These are phyloP conservation scores for Pleurotus pulmonarius DNA, from an alignment of 768 basidiomycete species.

Conservation along the genomic window DNA sequence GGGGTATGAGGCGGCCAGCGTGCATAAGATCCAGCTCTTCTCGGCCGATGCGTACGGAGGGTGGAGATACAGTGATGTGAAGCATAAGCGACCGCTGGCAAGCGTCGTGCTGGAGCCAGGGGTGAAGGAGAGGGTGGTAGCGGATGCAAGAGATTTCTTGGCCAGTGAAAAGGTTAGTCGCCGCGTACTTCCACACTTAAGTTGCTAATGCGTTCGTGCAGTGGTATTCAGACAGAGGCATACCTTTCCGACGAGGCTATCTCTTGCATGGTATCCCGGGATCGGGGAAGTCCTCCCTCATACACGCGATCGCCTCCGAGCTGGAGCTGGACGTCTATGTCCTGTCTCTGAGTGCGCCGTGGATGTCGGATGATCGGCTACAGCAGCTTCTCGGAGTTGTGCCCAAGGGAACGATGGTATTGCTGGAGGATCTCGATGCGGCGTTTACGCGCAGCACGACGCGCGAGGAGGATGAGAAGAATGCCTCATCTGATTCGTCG, in stretches of 20 bases:
- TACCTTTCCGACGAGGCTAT: conserved; percentile 88
- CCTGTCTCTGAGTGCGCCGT: conserved; percentile 79
- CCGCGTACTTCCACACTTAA: not conserved
- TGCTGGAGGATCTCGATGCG: conserved; percentile 89
- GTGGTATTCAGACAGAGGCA: conserved; percentile 94
- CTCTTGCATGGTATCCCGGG: conserved; percentile 83
- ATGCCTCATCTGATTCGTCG: conserved; percentile 14
- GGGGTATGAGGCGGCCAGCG: conserved; percentile 83
- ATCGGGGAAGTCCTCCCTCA: conserved; percentile 82
- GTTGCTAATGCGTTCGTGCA: conserved; percentile 19
- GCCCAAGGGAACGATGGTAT: conserved; percentile 78
- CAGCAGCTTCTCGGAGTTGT: conserved; percentile 85
- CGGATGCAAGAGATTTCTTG: conserved; percentile 80
- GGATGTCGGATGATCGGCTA: conserved; percentile 86
- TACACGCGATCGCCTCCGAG: conserved; percentile 85
- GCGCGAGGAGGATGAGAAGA: conserved; percentile 44
- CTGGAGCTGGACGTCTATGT: conserved; percentile 91
- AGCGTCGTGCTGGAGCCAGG: conserved; percentile 86
- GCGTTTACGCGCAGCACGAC: conserved; percentile 77
- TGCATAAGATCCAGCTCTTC: conserved; percentile 86
- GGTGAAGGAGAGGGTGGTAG: conserved; percentile 85
- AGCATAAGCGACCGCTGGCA: conserved; percentile 85
- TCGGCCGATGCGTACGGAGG: conserved; percentile 85
- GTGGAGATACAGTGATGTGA: conserved; percentile 85
- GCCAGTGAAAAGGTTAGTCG: conserved; percentile 69